Evolutionary conservation across 2,329 filamentous ascomycete species (phyloP), one percentile per base, ranked within the genome.

Genomic region (Bipolaris zeicola): DNA sequence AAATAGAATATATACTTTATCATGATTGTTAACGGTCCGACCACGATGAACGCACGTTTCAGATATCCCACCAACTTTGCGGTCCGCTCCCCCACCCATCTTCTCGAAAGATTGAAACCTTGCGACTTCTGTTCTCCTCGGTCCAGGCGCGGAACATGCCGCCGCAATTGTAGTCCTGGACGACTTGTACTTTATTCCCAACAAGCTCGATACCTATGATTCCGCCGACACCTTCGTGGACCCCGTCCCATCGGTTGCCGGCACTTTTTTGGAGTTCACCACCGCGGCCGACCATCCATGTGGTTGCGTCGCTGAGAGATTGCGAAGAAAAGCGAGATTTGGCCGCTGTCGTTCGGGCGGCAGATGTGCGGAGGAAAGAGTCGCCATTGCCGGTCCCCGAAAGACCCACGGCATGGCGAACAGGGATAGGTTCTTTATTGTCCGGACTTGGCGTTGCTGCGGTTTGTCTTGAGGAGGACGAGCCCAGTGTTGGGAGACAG

Each of bases 341-440:
- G 0, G 91, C 86, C 1, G 86, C 89, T 0, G 88, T 86, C 0
- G 90, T 93, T 31, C 90, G 85, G 0, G 84, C 85, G 1, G 92
- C 92, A 13, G 82, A 84, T 2, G 86, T 79, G 3, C 91, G 87
- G 14, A 96, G 81, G 73, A 96, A 96, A 0, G 90, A 91, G 76
- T 96, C 92, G 0, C 93, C 92, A 66, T 96, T 96, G 0, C 92
- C 93, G 0, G 92, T 94, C 0, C 91, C 90, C 0, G 90, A 94
- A 8, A 91, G 79, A 0, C 83, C 90, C 70, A 85, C 72, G 3
- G 78, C 79, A 46, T 77, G 74, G 60, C 69, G 72, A 66, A 60
- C 48, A 6, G 33, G 31, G 16, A 34, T 33, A 5, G 47, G 33
- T 14, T 31, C 43, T 62, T 60, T 34, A 50, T 54, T 11, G n/a